Base-by-base conservation (phyloP, 1,284 basidiomycete species). In the Ganoderma boninense region DNA sequence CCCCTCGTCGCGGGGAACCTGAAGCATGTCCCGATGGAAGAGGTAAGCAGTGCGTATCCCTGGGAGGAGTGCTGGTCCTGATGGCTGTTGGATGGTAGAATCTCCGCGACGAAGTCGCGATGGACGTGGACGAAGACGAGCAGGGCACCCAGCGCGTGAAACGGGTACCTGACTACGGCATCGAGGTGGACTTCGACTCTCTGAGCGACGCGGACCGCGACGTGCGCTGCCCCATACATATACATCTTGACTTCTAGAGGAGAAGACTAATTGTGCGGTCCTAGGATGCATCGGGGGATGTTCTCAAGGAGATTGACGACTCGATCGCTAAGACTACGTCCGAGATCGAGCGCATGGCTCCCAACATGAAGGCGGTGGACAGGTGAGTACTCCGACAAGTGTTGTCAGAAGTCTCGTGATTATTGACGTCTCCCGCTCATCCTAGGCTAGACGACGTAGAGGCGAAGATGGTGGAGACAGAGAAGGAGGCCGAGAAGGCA, bases 281-380 rank as follows among this genome's bases (percentile, higher is more conserved):
- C 0, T 71, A 94, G 88, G 91, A 92, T 78, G 90, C 90, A 26
- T 86, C 90, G 2, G 85, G 89, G 0, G 92, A 93, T 59, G 87
- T 87, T 32, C 87, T 92, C 13, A 87, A 92, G 20, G 90, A 94
- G 74, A 88, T 97, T 49, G 95, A 98, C 73, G 86, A 89, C n/a
- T 86, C 89, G 56, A 92, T 98, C 61, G 77, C 87, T 11, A 93
- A 92, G 76, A 83, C 97, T 60, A 90, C 86, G 69, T 83, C 87
- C 6, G 97, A 99, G 72, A 96, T 99, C 67, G 97, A 99, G 78
- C 90, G 91, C 66, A 95, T 99, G 91, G 94, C 95, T 4, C 97
- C 98, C 18, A 99, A 99, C 81, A 89, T 98, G 89, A 98, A 98
- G 80, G 97, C 97, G 0, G 93, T 97, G 73, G 96, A 98, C 72